Base-by-base conservation (phyloP, 352 stramenopile genomes). In the Phytophthora capsici region DNA sequence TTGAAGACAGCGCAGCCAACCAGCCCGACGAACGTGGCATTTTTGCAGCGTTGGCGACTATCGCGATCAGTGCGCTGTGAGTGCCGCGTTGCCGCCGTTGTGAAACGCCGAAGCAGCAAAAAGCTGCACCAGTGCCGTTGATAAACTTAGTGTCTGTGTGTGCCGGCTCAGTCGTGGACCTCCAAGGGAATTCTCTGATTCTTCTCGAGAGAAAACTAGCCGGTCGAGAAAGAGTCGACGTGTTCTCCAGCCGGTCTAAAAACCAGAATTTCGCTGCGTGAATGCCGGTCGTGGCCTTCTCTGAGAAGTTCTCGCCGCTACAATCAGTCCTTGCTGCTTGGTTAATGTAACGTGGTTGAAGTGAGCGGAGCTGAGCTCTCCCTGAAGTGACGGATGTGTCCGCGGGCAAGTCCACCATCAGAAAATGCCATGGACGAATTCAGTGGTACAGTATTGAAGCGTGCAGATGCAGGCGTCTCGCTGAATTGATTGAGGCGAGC, bases 31-130 rank as follows among this genome's bases (percentile, higher is more conserved):
- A 54, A 57, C 51, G 59, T 57, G 49, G 59, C 49, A 62, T 36
- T 60, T 66, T 66, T 66, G 57, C 58, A 66, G 40, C 58, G 41
- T 54, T 37, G 45, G 45, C 57, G 58, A 66, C 58, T 66, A 66
- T 66, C 41, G 58, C 58, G 60, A 63, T 52, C 44, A 57, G 16
- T n/a, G 40, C 26, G 17, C 28, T 12, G 13, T 48, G 14, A 4
- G 17, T 47, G 19, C 28, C 17, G 44, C 25, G 19, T 38, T 55
- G 28, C 57, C 48, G 40, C 34, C 50, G 37, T 58, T 57, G 28
- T 52, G 43, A 19, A 46, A 52, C 38, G 46, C 45, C 37, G 43
- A 58, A 54, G 19, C 25, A 52, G 53, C 26, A 61, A 28, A 26
- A 28, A 34, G 16, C n/a, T 55, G 47, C 28, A 19, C 25, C 52